These are phyloP conservation scores for Colletotrichum spinosum DNA, from an alignment of 2,329 filamentous ascomycete genomes.

Conservation along the genomic window DNA sequence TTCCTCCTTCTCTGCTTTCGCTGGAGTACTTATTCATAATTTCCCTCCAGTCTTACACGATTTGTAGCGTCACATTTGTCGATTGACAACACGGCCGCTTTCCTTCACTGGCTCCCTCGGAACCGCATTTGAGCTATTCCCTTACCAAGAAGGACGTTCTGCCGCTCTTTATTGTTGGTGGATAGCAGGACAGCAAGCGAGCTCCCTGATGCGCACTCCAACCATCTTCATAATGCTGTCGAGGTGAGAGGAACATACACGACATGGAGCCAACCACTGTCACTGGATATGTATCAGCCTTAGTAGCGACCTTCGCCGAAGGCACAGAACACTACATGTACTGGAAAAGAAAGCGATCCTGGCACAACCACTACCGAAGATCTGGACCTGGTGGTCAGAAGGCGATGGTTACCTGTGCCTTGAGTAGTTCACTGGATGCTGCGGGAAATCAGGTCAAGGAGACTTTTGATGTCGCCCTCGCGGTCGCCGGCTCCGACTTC, in stretches of 20 bases:
- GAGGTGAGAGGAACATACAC: slow-evolving; percentile 9
- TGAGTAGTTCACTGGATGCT: slow-evolving; percentile 48
- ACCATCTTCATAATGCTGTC: slow-evolving; percentile 20
- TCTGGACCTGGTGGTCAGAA: slow-evolving; percentile 22
- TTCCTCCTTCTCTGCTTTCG: background rate
- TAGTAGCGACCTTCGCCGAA: slow-evolving; percentile 36
- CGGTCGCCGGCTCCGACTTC: slow-evolving; percentile 50
- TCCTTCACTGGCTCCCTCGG: too few relatives aligned
- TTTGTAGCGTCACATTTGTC: too few relatives aligned
- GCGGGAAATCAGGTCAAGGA: slow-evolving; percentile 47
- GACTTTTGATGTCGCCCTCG: slow-evolving; percentile 47
- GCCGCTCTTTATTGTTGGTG: too few relatives aligned
- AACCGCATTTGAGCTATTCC: too few relatives aligned
- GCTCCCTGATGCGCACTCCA: too few relatives aligned
- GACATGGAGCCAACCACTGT: slow-evolving; percentile 40
- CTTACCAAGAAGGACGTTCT: too few relatives aligned
- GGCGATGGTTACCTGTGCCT: slow-evolving; percentile 44
- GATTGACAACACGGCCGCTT: too few relatives aligned
- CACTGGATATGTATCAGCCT: slow-evolving; percentile 38
- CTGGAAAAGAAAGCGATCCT: slow-evolving; percentile 49
- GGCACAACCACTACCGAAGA: slow-evolving; percentile 48
- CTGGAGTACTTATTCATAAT: too few relatives aligned
- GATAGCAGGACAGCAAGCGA: too few relatives aligned
- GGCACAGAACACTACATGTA: slow-evolving; percentile 44
- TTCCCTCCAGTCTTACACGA: too few relatives aligned